Percentiles rank a stretch among this genome's conserved stretches.
Evolutionary conservation across 1,284 basidiomycete species (phyloP).

Genomic region (Fereydounia khargensis): DNA sequence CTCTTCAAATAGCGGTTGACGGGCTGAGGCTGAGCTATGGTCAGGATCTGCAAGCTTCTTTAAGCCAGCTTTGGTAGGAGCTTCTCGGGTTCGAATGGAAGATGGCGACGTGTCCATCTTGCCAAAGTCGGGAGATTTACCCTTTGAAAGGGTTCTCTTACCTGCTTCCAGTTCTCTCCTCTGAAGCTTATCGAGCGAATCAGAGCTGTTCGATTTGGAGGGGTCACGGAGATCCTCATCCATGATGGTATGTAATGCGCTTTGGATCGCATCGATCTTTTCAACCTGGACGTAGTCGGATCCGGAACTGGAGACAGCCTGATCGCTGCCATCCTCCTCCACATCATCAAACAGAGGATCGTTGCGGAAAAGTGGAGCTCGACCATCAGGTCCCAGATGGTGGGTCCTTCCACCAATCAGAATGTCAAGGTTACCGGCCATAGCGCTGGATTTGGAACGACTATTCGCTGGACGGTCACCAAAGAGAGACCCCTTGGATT

Average conservation of each 20-base stretch:
- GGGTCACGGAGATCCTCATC: constrained; percentile 62
- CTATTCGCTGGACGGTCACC: constrained; percentile 15
- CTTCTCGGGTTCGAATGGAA: too few species aligned
- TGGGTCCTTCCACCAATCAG: constrained; percentile 41
- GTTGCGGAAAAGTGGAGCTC: constrained; percentile 36
- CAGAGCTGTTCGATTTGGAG: constrained; percentile 3
- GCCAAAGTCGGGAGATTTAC: too few species aligned
- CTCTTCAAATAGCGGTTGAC: too few species aligned
- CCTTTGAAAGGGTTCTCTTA: neutral
- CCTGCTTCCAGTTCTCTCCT: constrained; percentile 8
- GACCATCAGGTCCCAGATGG: constrained; percentile 25
- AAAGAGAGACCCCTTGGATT: constrained; percentile 4
- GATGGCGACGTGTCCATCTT: too few species aligned
- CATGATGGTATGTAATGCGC: constrained; percentile 89
- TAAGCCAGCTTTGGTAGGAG: too few species aligned
- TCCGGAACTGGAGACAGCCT: neutral
- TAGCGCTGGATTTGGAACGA: constrained; percentile 24
- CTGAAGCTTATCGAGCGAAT: constrained; percentile 1
- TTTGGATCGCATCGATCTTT: constrained; percentile 67
- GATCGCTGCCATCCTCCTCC: constrained; percentile 15
- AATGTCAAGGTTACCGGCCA: constrained; percentile 38
- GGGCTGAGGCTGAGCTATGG: neutral
- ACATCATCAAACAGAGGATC: constrained; percentile 43
- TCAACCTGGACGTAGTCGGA: constrained; percentile 30
- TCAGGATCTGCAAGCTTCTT: too few species aligned